These are phyloP conservation scores for Penicillium alfredii DNA, from an alignment of 495 filamentous ascomycete species.

Conservation along the genomic window DNA sequence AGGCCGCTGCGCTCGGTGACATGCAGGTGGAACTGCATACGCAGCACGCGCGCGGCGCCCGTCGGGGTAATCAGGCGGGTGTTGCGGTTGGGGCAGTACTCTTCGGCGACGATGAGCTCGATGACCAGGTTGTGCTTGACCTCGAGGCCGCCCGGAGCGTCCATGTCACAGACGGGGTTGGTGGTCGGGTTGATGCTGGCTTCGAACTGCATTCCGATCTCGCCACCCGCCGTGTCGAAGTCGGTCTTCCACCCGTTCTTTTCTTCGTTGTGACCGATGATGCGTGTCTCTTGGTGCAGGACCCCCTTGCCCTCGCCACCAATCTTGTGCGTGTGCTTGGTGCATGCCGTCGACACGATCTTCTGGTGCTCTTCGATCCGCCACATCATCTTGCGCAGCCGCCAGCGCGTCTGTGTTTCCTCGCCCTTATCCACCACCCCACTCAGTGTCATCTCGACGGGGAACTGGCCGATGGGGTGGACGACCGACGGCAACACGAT, in stretches of 20 bases:
- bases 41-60: slow-evolving; percentile 80
- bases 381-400: slow-evolving; percentile 85
- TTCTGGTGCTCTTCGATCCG: slow-evolving; percentile 80
- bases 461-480: slow-evolving; percentile 82
- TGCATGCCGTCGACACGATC: slow-evolving; percentile 75
- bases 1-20: slow-evolving; percentile 81
- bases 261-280: slow-evolving; percentile 68
- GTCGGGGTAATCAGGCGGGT: slow-evolving; percentile 73
- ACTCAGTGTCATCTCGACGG: slow-evolving; percentile 68
- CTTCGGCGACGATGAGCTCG: slow-evolving; percentile 91
- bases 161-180: slow-evolving; percentile 73
- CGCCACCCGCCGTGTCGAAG: slow-evolving; percentile 62
- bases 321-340: slow-evolving; percentile 66
- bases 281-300: slow-evolving; percentile 67
- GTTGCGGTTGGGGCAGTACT: slow-evolving; percentile 70
- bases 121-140: slow-evolving; percentile 81
- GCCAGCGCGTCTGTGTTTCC: slow-evolving; percentile 69
- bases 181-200: slow-evolving; percentile 56
- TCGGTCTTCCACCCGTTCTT: slow-evolving; percentile 96
- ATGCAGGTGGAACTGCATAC: slow-evolving; percentile 81
- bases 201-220: slow-evolving; percentile 78
- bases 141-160: slow-evolving; percentile 67
- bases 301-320: slow-evolving; percentile 70
- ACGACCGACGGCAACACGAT: slow-evolving; percentile 75
- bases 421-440: slow-evolving; percentile 64